Conservation (phyloP, 2,329 filamentous ascomycete species). For the Phoma sp. region DNA sequence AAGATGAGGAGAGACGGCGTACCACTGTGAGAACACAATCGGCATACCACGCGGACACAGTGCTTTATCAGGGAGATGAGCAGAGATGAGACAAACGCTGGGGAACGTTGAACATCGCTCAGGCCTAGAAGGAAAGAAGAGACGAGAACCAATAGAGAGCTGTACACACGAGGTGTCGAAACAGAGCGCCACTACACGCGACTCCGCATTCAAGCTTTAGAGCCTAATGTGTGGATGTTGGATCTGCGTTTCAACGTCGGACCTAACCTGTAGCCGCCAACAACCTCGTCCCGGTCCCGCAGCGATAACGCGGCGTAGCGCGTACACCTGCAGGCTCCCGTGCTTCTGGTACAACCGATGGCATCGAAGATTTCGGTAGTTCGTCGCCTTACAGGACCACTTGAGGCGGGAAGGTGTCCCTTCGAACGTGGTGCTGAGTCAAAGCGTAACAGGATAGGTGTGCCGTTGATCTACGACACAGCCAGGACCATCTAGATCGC, state of each 20-base stretch:
- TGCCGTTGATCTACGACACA: conserved; percentile 35
- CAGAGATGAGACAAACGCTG: conserved; percentile 40
- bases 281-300: conserved; percentile 30
- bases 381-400: conserved; percentile 19
- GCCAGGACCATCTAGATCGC: conserved; percentile 26
- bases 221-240: conserved; percentile 41
- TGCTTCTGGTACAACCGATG: conserved; percentile 19
- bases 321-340: conserved; percentile 29
- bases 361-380: conserved; percentile 15
- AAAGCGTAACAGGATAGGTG: conserved; percentile 25
- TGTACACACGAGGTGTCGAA: conserved; percentile 36
- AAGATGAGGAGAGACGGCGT: conserved; percentile 26
- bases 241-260: conserved; percentile 45
- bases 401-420: conserved; percentile 16
- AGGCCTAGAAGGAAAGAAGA: conserved; percentile 32
- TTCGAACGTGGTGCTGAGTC: conserved; percentile 22
- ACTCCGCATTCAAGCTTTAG: conserved; percentile 42
- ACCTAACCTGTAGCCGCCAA: conserved; percentile 47
- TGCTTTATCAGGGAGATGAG: conserved; percentile 43
- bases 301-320: conserved; percentile 34
- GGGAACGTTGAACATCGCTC: conserved; percentile 25
- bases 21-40: conserved; percentile 21
- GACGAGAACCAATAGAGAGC: conserved; percentile 44
- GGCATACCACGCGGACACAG: conserved; percentile 25
- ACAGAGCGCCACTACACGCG: conserved; percentile 43